Conservation (phyloP, 2,329 filamentous ascomycete genomes). For the Periconia sp. region DNA sequence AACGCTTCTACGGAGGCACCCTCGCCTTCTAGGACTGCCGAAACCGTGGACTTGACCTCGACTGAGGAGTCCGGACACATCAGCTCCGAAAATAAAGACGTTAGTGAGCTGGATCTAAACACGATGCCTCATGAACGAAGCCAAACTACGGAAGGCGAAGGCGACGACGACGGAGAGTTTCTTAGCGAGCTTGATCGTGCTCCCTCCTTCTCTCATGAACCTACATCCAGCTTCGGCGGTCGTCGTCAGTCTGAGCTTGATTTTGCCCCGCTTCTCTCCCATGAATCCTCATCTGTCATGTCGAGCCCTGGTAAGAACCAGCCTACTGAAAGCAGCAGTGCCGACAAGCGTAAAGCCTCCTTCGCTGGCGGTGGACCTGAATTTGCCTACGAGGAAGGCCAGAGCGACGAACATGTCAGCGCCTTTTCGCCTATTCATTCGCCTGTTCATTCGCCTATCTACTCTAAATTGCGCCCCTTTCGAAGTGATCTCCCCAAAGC, state of each 20-base stretch:
- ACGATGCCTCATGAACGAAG: constrained; percentile 36
- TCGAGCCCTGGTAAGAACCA: neutral
- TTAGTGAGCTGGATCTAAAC: constrained; percentile 26
- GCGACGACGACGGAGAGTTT: neutral
- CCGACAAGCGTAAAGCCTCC: too few relatives aligned
- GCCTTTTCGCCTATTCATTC: too few relatives aligned
- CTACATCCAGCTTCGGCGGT: neutral
- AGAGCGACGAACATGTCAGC: too few relatives aligned
- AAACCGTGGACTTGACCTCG: neutral
- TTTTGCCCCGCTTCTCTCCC: neutral
- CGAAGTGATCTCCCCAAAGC: constrained; percentile 29
- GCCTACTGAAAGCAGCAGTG: neutral
- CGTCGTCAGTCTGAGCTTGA: too few relatives aligned
- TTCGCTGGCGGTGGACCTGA: too few relatives aligned
- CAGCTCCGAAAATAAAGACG: constrained; percentile 5
- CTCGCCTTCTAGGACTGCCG: too few relatives aligned
- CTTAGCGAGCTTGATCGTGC: constrained; percentile 3
- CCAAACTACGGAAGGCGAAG: neutral
- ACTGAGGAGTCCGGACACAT: neutral
- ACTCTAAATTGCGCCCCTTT: too few relatives aligned
- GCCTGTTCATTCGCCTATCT: too few relatives aligned
- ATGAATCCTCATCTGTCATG: neutral
- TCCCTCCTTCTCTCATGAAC: constrained; percentile 4
- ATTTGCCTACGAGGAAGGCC: too few relatives aligned
- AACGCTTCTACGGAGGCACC: too few relatives aligned